Percentiles rank a stretch among this genome's conserved stretches.
These are phyloP conservation scores for Naganishia vaughanmartiniae DNA, from an alignment of 768 basidiomycete species.

Conservation along the genomic window DNA sequence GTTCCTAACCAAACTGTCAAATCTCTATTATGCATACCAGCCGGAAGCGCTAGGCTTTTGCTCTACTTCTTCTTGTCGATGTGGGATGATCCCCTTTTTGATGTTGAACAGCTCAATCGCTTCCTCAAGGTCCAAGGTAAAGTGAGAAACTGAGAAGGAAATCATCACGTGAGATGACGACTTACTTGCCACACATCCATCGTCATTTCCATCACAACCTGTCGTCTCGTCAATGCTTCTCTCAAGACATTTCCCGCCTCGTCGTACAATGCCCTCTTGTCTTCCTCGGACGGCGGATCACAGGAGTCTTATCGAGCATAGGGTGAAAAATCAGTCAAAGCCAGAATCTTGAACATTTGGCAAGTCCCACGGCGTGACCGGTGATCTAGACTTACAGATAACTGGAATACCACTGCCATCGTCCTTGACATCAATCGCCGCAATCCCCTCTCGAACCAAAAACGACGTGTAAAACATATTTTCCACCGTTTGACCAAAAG, in stretches of 20 bases:
- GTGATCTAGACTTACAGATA: conserved; percentile 60
- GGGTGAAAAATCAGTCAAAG: neutral
- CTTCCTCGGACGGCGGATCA: conserved; percentile 11
- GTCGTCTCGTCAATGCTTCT: conserved; percentile 67
- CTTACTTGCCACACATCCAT: conserved; percentile 82
- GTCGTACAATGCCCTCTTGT: conserved; percentile 42
- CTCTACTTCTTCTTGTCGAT: conserved; percentile 54
- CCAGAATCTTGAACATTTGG: neutral
- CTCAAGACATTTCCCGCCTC: conserved; percentile 52
- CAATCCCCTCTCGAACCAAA: conserved; percentile 74
- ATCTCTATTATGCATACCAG: conserved; percentile 11
- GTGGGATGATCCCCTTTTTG: conserved; percentile 69
- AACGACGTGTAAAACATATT: conserved; percentile 95
- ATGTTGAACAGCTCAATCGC: conserved; percentile 87
- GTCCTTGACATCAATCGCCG: conserved; percentile 54
- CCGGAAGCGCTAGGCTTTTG: conserved; percentile 17
- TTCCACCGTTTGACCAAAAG: conserved; percentile 92
- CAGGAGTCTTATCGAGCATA: neutral
- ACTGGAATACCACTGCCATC: conserved; percentile 62
- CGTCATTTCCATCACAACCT: conserved; percentile 89
- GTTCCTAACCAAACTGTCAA: neutral
- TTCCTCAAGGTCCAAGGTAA: conserved; percentile 56
- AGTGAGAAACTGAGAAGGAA: neutral
- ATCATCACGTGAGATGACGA: conserved; percentile 3
- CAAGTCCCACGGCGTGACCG: neutral